Conservation (phyloP, 2,329 filamentous ascomycete species). For the Aspergillus ustus region DNA sequence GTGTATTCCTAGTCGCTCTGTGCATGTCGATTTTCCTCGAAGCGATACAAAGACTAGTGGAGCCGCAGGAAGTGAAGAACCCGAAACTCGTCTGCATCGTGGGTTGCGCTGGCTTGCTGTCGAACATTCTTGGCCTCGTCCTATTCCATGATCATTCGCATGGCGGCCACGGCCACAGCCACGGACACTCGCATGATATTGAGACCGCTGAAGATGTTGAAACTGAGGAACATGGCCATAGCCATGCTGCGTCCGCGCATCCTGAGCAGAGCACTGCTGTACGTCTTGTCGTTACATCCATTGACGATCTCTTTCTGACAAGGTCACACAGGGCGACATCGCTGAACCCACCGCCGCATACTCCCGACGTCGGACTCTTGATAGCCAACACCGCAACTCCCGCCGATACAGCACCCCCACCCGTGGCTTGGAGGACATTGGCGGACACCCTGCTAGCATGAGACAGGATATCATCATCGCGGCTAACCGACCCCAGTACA, state of each 20-base stretch:
- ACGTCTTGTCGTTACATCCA: slow-evolving; percentile 49
- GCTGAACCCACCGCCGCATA: slow-evolving; percentile 34
- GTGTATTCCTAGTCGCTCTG: slow-evolving; percentile 93
- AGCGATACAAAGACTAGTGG: slow-evolving; percentile 87
- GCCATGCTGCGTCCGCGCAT: slow-evolving; percentile 37
- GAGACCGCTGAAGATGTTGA: slow-evolving; percentile 54
- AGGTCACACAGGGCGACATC: slow-evolving; percentile 32
- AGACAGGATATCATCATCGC: slow-evolving; percentile 93
- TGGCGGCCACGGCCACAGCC: slow-evolving; percentile 68
- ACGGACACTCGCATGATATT: slow-evolving; percentile 52
- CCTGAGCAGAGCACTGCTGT: slow-evolving; percentile 66
- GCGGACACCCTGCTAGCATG: slow-evolving; percentile 87
- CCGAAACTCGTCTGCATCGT: slow-evolving; percentile 88
- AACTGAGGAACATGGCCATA: slow-evolving; percentile 45
- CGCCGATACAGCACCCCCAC: slow-evolving; percentile 59
- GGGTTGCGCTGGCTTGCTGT: slow-evolving; percentile 80
- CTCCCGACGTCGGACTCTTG: slow-evolving; percentile 33
- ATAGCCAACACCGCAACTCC: slow-evolving; percentile 32
- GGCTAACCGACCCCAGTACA: slow-evolving; percentile 70
- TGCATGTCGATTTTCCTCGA: slow-evolving; percentile 97
- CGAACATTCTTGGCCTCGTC: slow-evolving; percentile 86
- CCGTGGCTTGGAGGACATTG: slow-evolving; percentile 68
- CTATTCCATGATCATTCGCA: slow-evolving; percentile 95
- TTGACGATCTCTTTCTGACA: slow-evolving; percentile 15
- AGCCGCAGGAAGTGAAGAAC: slow-evolving; percentile 84